Percentiles rank a stretch among this genome's conserved stretches.
Evolutionary conservation across 2,329 filamentous ascomycete species (phyloP).

Genomic region (Hypoxylon sp.): DNA sequence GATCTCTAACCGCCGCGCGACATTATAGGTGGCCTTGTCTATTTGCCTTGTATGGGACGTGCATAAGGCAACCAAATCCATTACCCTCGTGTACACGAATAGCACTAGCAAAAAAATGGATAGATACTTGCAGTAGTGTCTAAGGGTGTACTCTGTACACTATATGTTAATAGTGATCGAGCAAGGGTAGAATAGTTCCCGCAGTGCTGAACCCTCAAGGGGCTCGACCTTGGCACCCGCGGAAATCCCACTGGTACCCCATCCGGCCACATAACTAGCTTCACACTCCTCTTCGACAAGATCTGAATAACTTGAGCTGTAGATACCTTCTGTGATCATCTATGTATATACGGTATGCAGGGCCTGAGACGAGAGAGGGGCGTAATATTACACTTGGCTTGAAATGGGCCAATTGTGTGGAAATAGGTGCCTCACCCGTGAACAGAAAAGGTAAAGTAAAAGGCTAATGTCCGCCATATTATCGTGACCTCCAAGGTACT

Average conservation of each 20-base stretch:
- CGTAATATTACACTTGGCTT: not conserved
- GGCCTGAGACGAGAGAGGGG: not conserved
- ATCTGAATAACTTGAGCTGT: not conserved
- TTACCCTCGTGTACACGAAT: conserved; percentile 13
- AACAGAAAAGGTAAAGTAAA: not conserved
- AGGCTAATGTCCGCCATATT: conserved; percentile 1
- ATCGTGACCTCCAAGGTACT: conserved; percentile 6
- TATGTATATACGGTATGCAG: not conserved
- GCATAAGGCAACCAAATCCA: conserved; percentile 32
- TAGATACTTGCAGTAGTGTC: conserved; percentile 16
- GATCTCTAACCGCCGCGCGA: conserved; percentile 26
- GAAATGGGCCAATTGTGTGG: not conserved
- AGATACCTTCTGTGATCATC: not conserved
- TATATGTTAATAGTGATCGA: conserved; percentile 13
- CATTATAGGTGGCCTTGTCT: conserved; percentile 40
- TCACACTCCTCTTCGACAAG: conserved; percentile 6
- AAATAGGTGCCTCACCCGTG: not conserved
- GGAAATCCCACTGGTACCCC: conserved; percentile 27
- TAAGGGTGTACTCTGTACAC: not conserved
- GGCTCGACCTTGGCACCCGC: conserved; percentile 32
- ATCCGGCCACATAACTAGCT: conserved; percentile 14
- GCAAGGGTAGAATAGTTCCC: conserved; percentile 35
- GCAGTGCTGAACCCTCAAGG: conserved; percentile 31
- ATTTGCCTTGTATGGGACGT: conserved; percentile 23
- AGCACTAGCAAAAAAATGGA: conserved; percentile 4